Base-by-base conservation (phyloP, 2,329 filamentous ascomycete genomes). In the Incumbomyces delicatus region DNA sequence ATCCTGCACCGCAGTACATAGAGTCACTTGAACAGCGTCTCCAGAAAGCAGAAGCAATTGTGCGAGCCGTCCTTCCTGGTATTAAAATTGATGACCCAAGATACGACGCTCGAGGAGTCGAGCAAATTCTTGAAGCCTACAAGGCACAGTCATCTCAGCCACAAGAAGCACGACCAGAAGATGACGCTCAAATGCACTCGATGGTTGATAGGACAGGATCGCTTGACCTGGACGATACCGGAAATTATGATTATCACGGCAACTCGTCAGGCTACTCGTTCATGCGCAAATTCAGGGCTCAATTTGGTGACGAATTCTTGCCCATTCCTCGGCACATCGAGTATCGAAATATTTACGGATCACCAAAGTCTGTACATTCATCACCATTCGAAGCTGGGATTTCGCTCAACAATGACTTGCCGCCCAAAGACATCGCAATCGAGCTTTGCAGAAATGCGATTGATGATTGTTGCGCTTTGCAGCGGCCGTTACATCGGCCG, bases 201-300 rank as follows among this genome's bases (percentile, higher is more conserved):
- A 96, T 98, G 90, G 88, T 96, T 48, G 85, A 90, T 61, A 86
- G 86, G 35, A 87, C 90, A 2, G 92, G 90, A 31, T 85, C 89
- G 61, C 74, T 98, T 14, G 90, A 96, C 59, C 74, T 96, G 30
- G 88, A 94, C 58, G 90, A 96, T 56, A 80, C 82, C 57, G 90
- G 90, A 35, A 81, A 92, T 57, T 94, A 88, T 81, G 89, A 96
- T 64, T 98, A 95, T 59, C 87, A 94, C 60, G 92, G 92, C 40
- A 85, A 86, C 53, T 95, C 90, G 0, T 96, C 92, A 0, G 89
- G 90, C 2, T 77, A 89, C 36, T 87, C 90, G 52, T 98, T 95
- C 63, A 76, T 95, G 57, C 78, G 80, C 53, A 81, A 86, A 46
- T 83, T 98, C 76, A 83, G 87, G 58, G 85, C 94, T 59, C 85